Conservation (phyloP, 768 basidiomycete genomes). For the Baorangia bicolor region DNA sequence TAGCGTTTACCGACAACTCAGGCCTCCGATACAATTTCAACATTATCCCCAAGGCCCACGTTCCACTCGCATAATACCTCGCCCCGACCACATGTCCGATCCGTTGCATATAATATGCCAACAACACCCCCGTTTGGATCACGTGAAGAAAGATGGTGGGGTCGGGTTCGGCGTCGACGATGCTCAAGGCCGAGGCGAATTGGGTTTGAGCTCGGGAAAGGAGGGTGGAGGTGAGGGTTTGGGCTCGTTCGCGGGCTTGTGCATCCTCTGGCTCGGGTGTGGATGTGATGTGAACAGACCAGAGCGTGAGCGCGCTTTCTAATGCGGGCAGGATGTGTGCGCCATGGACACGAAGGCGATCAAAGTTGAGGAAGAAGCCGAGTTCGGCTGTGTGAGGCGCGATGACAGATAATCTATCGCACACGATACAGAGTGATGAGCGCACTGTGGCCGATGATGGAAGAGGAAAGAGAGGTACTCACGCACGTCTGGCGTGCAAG, state of each 20-base stretch:
- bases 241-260: conserved; percentile 14
- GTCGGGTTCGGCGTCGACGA: conserved; percentile 30
- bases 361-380: conserved; percentile 62
- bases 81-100: conserved; percentile 60
- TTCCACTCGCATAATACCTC: conserved; percentile 50
- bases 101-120: conserved; percentile 64
- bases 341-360: conserved; percentile 44
- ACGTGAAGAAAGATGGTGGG: conserved; percentile 48
- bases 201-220: conserved; percentile 50
- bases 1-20: not conserved
- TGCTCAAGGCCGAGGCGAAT: conserved; percentile 43
- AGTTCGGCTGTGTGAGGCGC: conserved; percentile 55
- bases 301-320: conserved; percentile 49
- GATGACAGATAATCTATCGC: conserved; percentile 37
- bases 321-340: conserved; percentile 48
- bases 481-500: conserved; percentile 11
- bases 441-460: not conserved
- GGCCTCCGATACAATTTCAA: conserved; percentile 43
- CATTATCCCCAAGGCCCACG: conserved; percentile 46
- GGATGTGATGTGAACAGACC: conserved; percentile 50
- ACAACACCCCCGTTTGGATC: conserved; percentile 61
- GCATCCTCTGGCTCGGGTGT: conserved; percentile 36
- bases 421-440: not conserved
- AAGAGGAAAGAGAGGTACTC: not conserved
- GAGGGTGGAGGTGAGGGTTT: conserved; percentile 28